phyloP scores from a whole-genome alignment of 495 filamentous ascomycete species.

The Talaromyces stipitatus region DNA sequence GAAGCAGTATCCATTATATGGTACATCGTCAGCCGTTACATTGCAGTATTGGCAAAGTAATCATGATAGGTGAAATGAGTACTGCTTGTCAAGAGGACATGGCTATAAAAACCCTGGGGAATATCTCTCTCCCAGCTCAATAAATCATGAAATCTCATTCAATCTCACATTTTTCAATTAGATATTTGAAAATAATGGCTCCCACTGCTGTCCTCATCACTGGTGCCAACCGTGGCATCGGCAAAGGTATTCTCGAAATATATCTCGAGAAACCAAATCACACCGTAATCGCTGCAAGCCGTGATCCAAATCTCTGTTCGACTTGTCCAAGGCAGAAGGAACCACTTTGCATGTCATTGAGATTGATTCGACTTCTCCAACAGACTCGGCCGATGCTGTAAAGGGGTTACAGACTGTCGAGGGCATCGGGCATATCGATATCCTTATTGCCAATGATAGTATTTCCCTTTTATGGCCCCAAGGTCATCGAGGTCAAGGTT shows the following conservation, averaged over 20 bases:
- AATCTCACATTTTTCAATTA: no score
- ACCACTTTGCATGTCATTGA: constrained; percentile 33
- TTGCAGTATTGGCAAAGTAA: not conserved
- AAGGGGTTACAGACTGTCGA: constrained; percentile 15
- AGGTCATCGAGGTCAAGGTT: constrained; percentile 13
- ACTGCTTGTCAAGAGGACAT: not conserved
- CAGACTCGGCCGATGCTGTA: constrained; percentile 18
- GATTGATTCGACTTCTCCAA: constrained; percentile 27
- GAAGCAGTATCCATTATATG: no score
- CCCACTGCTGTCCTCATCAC: constrained; percentile 21
- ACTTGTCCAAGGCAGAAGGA: constrained; percentile 19
- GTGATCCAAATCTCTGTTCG: constrained; percentile 22
- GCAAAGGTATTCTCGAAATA: constrained; percentile 26
- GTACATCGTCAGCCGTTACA: no score
- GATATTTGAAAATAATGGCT: constrained; percentile 8
- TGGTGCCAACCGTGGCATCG: constrained; percentile 42
- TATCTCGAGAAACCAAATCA: constrained; percentile 35
- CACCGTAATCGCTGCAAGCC: constrained; percentile 41
- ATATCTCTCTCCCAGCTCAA: not conserved
- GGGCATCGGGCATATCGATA: constrained; percentile 32
- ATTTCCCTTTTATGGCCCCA: constrained; percentile 13
- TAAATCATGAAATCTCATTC: not conserved
- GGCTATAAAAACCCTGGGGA: not conserved
- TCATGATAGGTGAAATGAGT: not conserved
- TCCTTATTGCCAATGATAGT: constrained; percentile 47